Conservation (phyloP, 352 stramenopile genomes). For the Globisporangium radiosum region DNA sequence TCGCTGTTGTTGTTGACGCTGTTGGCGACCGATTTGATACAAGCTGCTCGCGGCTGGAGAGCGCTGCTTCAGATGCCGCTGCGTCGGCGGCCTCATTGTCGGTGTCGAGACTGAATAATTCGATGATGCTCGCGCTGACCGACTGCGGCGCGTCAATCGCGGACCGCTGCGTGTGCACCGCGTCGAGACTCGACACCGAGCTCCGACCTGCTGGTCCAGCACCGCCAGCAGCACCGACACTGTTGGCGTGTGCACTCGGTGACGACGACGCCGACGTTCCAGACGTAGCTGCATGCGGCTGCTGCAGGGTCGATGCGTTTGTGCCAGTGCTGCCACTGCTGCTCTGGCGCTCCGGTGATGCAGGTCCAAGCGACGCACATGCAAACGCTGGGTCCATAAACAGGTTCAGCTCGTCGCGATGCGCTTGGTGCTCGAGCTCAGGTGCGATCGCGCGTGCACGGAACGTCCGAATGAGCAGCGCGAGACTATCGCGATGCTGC, state of each 20-base stretch:
- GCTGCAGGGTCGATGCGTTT: not conserved
- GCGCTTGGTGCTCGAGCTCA: constrained; percentile 51
- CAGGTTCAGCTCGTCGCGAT: constrained; percentile 54
- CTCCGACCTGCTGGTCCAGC: not conserved
- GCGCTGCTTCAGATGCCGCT: not conserved
- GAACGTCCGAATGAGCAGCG: constrained; percentile 68
- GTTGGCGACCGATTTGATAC: not conserved
- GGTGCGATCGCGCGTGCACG: constrained; percentile 33
- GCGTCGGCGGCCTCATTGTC: not conserved
- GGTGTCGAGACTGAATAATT: constrained; percentile 12
- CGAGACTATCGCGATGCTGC: constrained; percentile 74
- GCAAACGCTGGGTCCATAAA: constrained; percentile 67
- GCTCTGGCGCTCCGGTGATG: constrained; percentile 1
- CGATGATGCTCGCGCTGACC: constrained; percentile 8
- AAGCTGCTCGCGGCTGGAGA: not conserved
- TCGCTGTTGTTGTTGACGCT: not conserved
- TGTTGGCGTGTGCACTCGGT: too few relatives aligned
- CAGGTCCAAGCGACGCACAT: constrained; percentile 4
- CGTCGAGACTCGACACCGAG: constrained; percentile 2
- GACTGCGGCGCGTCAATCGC: constrained; percentile 6
- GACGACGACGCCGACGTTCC: too few relatives aligned
- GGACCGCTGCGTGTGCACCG: not conserved
- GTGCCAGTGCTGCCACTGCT: not conserved
- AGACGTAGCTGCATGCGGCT: too few relatives aligned
- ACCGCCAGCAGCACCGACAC: too few relatives aligned